These are phyloP conservation scores for Lanmaoa rubissima DNA, from an alignment of 768 basidiomycete species.

Conservation along the genomic window DNA sequence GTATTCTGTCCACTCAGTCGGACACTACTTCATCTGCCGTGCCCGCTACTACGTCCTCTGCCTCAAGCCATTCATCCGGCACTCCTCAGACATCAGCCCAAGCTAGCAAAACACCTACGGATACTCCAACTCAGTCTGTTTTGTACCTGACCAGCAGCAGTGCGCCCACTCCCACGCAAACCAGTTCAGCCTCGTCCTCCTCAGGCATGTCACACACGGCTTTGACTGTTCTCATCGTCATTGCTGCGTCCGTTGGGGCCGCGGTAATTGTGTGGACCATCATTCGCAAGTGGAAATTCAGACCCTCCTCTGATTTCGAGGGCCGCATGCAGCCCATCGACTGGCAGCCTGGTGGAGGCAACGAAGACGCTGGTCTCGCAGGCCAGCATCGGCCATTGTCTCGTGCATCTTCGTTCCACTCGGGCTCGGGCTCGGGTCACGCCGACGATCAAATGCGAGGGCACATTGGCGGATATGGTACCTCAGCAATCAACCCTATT, in stretches of 20 bases:
- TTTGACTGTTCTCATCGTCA: conserved; percentile 63
- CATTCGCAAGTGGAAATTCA: conserved; percentile 91
- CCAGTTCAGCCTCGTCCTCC: conserved; percentile 16
- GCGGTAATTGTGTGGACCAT: conserved; percentile 80
- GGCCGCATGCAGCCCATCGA: conserved; percentile 85
- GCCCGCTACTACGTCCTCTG: conserved; percentile 17
- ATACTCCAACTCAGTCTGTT: conserved; percentile 48
- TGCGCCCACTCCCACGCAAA: conserved; percentile 23
- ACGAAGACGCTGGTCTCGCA: conserved; percentile 45
- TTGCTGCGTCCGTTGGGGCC: conserved; percentile 67
- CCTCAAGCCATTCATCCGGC: conserved; percentile 16
- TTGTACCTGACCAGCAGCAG: conserved; percentile 34
- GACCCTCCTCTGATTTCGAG: conserved; percentile 75
- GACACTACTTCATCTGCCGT: conserved; percentile 19
- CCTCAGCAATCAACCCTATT: conserved; percentile 40
- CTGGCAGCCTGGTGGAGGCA: conserved; percentile 66
- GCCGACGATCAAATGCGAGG: conserved; percentile 36
- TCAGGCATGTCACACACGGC: conserved; percentile 45
- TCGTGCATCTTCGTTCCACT: conserved; percentile 69
- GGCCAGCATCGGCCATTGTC: conserved; percentile 52
- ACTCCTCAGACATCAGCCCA: conserved; percentile 11
- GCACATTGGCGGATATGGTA: conserved; percentile 31
- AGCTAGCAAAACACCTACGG: conserved; percentile 33
- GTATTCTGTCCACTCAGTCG: conserved; percentile 15
- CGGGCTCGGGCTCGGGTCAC: conserved; percentile 38